Percentiles rank a stretch among this genome's conserved stretches.
These are phyloP conservation scores for Podaxis mareebaensis DNA, from an alignment of 768 basidiomycete genomes.

Conservation along the genomic window DNA sequence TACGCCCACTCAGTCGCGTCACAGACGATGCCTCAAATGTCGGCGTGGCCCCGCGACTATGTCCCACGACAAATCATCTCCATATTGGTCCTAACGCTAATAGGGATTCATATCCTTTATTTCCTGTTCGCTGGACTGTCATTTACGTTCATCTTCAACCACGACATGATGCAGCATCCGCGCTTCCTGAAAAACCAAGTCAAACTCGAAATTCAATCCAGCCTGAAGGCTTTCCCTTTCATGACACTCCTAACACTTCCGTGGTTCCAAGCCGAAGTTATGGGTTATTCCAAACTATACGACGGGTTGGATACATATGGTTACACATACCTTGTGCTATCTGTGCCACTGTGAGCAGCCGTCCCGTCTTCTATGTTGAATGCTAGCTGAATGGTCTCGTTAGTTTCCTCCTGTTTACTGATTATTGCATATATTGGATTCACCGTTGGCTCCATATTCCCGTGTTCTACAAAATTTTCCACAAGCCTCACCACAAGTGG, in stretches of 20 bases:
- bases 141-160: constrained; percentile 88
- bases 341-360: constrained; percentile 61
- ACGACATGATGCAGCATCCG: constrained; percentile 94
- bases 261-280: constrained; percentile 91
- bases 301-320: constrained; percentile 80
- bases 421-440: constrained; percentile 96
- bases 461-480: constrained; percentile 81
- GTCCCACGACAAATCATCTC: constrained; percentile 78
- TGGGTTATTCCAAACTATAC: constrained; percentile 82
- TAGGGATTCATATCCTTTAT: constrained; percentile 86
- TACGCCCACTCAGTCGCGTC: constrained; percentile 22
- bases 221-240: constrained; percentile 74
- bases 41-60: constrained; percentile 86
- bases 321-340: constrained; percentile 67
- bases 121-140: constrained; percentile 86
- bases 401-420: constrained; percentile 54
- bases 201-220: constrained; percentile 72
- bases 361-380: not conserved
- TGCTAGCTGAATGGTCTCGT: constrained; percentile 20
- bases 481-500: constrained; percentile 99
- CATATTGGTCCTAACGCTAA: constrained; percentile 65
- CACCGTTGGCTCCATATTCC: constrained; percentile 90
- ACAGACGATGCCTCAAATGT: constrained; percentile 39
- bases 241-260: constrained; percentile 88
- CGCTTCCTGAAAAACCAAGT: constrained; percentile 91